These are phyloP conservation scores for Leccinum olivaceoglutinosum DNA, from an alignment of 1,284 basidiomycete genomes.

Conservation along the genomic window DNA sequence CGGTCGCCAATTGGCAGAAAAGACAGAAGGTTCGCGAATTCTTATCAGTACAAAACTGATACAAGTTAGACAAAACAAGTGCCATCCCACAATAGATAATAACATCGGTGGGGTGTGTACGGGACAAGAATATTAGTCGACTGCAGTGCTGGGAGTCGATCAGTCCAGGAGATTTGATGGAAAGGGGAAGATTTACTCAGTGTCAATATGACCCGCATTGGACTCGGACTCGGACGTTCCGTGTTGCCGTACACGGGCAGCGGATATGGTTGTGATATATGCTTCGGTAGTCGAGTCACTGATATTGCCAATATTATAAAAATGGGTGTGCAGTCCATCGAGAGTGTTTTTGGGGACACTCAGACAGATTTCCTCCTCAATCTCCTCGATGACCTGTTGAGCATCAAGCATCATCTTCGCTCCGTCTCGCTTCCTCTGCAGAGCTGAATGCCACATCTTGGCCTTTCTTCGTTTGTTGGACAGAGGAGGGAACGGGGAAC, in stretches of 20 bases:
- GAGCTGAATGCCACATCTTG: background rate
- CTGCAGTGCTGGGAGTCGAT: background rate
- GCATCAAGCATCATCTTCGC: slow-evolving; percentile 2
- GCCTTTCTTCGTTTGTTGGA: slow-evolving; percentile 3
- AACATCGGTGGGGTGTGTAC: background rate
- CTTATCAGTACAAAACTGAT: background rate
- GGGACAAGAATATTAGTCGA: background rate
- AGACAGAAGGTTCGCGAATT: too few relatives aligned
- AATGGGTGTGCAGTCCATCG: background rate
- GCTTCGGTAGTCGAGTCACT: background rate
- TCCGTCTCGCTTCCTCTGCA: background rate
- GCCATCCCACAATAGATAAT: background rate
- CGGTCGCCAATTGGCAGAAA: too few relatives aligned
- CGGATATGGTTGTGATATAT: background rate
- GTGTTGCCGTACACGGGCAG: background rate
- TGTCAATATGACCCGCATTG: background rate
- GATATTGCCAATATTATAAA: background rate
- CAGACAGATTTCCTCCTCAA: background rate
- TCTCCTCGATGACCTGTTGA: background rate
- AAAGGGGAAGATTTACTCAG: background rate
- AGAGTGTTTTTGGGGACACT: background rate
- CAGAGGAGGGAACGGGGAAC: background rate
- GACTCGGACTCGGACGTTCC: background rate
- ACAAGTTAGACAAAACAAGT: background rate
- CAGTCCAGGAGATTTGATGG: background rate